Evolutionary conservation across 2,329 filamentous ascomycete species (phyloP).

Genomic region (Fusarium penzigii): DNA sequence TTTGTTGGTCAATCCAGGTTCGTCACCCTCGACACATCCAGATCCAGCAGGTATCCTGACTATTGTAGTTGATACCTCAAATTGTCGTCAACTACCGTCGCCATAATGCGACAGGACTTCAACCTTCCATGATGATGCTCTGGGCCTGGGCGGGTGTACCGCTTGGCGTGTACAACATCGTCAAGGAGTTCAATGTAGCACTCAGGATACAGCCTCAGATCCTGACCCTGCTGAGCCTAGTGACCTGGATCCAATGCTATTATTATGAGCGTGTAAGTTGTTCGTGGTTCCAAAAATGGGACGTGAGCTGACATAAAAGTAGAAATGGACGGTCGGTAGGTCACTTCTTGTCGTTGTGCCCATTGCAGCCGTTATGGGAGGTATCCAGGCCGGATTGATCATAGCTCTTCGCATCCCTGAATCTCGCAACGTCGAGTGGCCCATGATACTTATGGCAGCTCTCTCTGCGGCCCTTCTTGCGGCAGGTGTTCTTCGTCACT

Average conservation of each 20-base stretch:
- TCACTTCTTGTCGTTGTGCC: conserved; percentile 50
- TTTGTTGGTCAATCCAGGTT: conserved; percentile 68
- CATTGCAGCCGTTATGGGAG: conserved; percentile 58
- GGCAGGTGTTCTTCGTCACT: conserved; percentile 67
- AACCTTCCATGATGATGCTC: conserved; percentile 71
- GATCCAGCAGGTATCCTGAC: neutral
- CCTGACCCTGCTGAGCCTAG: conserved; percentile 42
- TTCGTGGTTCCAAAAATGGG: rapidly evolving
- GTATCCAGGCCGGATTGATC: conserved; percentile 60
- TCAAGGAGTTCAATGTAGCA: conserved; percentile 43
- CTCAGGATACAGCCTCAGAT: conserved; percentile 46
- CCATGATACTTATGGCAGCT: conserved; percentile 65
- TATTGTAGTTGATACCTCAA: conserved; percentile 62
- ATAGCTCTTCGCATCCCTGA: conserved; percentile 53
- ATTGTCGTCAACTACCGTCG: conserved; percentile 68
- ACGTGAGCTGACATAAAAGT: conserved; percentile 6
- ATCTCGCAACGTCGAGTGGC: conserved; percentile 54
- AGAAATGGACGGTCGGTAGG: conserved; percentile 54
- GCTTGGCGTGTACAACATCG: conserved; percentile 55
- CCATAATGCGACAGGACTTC: conserved; percentile 65
- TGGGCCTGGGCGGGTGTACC: conserved; percentile 70
- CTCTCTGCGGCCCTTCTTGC: conserved; percentile 64
- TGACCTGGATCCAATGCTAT: conserved; percentile 46
- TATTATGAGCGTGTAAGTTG: conserved; percentile 40
- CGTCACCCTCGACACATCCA: neutral